phyloP scores from a whole-genome alignment of 805 yeast genomes.

The Candida alai region DNA sequence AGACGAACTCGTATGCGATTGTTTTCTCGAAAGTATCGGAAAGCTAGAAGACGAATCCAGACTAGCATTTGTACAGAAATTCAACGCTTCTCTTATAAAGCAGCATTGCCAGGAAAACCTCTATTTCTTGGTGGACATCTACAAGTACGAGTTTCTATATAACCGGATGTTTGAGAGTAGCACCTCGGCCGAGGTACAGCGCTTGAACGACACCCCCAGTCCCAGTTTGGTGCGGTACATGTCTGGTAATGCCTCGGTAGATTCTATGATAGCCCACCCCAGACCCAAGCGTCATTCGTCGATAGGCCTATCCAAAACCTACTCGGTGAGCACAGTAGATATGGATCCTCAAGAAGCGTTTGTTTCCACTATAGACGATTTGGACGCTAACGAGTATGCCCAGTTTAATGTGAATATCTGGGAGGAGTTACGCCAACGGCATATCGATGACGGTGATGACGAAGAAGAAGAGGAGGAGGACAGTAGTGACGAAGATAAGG shows the following conservation, averaged over 20 bases:
- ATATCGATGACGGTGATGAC: constrained; percentile 10
- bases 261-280: constrained; percentile 1
- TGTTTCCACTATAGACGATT: constrained; percentile 22
- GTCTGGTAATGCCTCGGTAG: not conserved
- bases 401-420: constrained; percentile 13
- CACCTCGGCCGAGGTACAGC: not conserved
- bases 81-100: constrained; percentile 27
- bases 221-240: constrained; percentile 5
- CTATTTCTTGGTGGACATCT: constrained; percentile 42
- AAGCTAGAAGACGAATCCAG: constrained; percentile 14
- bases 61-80: constrained; percentile 19
- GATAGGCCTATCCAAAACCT: constrained; percentile 7
- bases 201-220: constrained; percentile 10
- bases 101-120: constrained; percentile 46
- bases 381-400: constrained; percentile 11
- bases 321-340: constrained; percentile 15
- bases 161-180: constrained; percentile 15
- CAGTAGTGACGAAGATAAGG: constrained; percentile 1
- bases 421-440: constrained; percentile 14
- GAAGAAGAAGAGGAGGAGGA: constrained; percentile 7
- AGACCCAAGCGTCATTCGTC: constrained; percentile 3
- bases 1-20: constrained; percentile 31
- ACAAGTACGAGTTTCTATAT: constrained; percentile 43
- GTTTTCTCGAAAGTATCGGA: constrained; percentile 24
- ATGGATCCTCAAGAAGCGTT: constrained; percentile 21